Evolutionary conservation across 257 asterid genomes (phyloP), one percentile per base, ranked within the genome.

Genomic region (Plantago major): DNA sequence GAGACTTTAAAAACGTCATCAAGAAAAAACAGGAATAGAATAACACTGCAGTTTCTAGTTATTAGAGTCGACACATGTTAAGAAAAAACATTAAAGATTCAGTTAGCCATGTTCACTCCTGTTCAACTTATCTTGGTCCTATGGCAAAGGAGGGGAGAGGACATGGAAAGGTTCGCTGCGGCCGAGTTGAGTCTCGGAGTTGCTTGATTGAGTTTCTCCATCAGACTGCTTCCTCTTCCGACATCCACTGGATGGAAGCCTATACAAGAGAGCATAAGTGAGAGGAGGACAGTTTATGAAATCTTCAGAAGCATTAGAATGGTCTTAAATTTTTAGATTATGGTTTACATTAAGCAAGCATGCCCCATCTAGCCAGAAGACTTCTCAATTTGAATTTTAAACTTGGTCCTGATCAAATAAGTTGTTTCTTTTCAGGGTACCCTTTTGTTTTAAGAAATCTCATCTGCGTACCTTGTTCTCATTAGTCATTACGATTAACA

Each of bases 131-230:
- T 22, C 42, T 33, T 4, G 60, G 9, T 55, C 45, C 63, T 40
- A 58, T 11, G 10, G 63, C 50, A 58, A 18, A 58, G 46, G 50
- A 11, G 50, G 40, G 14, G 47, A 11, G 26, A 19, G 22, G 33
- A 18, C 33, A 17, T 10, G 11, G 42, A 42, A 58, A 42, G 63
- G 28, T 11, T 18, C 26, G 6, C 16, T 13, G 30, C 11, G 49
- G 17, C 50, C 50, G 48, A 58, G 50, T 58, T 40, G 17, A 58
- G 17, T 58, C 63, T 37, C 50, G 1, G 49, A 58, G 37, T 58
- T 18, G 37, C 26, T 9, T 43, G 49, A 42, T 17, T 40, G 46
- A 45, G 63, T 42, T 40, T 58, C 63, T 38, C 49, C 49, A 42
- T 58, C 63, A 2, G 49, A 37, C 26, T 33, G 16, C 40, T 58